Evolutionary conservation across 2,329 filamentous ascomycete species (phyloP).

Genomic region (Epichloe sylvatica): DNA sequence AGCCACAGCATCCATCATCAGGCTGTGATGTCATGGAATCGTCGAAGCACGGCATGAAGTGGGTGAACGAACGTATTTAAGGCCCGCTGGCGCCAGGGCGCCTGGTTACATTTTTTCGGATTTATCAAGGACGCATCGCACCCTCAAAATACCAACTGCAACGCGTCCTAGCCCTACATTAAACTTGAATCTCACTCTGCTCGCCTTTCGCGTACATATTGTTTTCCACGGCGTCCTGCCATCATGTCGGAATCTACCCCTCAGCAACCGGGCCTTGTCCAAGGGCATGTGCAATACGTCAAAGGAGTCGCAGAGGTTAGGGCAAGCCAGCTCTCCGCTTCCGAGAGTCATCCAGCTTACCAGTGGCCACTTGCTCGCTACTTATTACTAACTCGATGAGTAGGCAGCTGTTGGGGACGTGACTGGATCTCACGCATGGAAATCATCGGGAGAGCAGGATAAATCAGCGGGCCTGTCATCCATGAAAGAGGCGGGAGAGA

Average conservation of each 20-base stretch:
- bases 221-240: background rate
- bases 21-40: slow-evolving; percentile 5
- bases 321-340: background rate
- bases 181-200: no score
- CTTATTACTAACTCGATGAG: background rate
- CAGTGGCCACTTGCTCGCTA: no score
- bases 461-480: slow-evolving; percentile 46
- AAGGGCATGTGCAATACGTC: slow-evolving; percentile 51
- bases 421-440: slow-evolving; percentile 50
- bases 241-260: slow-evolving; percentile 2
- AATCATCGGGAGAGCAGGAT: slow-evolving; percentile 47
- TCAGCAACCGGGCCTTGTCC: slow-evolving; percentile 44
- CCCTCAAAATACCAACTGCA: no score
- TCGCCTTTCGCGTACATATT: no score
- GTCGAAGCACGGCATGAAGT: slow-evolving; percentile 5
- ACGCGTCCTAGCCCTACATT: no score
- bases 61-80: background rate
- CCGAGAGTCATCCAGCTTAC: background rate
- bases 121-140: background rate
- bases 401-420: slow-evolving; percentile 46
- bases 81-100: slow-evolving; percentile 17
- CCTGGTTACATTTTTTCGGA: slow-evolving; percentile 5
- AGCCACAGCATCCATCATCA: background rate
- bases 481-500: slow-evolving; percentile 47
- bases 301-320: slow-evolving; percentile 53